Evolutionary conservation across 208 protist genomes (phyloP).

Genomic region (Acanthamoeba sp.): DNA sequence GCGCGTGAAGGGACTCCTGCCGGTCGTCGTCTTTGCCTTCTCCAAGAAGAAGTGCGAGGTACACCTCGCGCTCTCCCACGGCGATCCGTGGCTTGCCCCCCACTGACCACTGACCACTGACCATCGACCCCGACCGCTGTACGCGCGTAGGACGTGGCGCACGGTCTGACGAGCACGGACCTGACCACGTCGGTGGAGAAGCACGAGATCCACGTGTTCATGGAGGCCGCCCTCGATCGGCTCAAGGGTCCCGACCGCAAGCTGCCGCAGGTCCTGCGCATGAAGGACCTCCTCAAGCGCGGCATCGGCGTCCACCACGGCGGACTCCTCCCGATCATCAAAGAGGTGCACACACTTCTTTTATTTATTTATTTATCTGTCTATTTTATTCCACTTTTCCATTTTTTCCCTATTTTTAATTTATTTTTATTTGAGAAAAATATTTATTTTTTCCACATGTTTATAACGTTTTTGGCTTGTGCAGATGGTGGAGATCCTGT

Average conservation of each 20-base stretch:
- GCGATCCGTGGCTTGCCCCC: too few relatives aligned
- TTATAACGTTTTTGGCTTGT: neutral
- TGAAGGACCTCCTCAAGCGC: constrained; percentile 86
- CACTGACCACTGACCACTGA: too few relatives aligned
- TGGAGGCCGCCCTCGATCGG: constrained; percentile 81
- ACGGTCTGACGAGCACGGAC: constrained; percentile 78
- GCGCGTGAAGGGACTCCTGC: constrained; percentile 83
- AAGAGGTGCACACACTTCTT: too few relatives aligned
- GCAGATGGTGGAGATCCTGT: constrained; percentile 93
- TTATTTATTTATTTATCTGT: too few relatives aligned
- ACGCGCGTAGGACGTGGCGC: constrained; percentile 47
- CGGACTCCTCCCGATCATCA: constrained; percentile 94
- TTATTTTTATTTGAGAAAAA: too few relatives aligned
- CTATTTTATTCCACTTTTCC: too few relatives aligned
- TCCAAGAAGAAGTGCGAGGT: constrained; percentile 89
- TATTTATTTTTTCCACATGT: neutral
- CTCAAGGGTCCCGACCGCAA: constrained; percentile 80
- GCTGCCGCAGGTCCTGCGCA: constrained; percentile 84
- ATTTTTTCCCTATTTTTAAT: too few relatives aligned
- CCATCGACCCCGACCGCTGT: neutral
- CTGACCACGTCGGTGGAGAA: constrained; percentile 87
- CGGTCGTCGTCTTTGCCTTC: constrained; percentile 91
- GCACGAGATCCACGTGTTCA: constrained; percentile 87
- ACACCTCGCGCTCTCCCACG: neutral
- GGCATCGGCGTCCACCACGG: constrained; percentile 95